phyloP scores from a whole-genome alignment of 2,329 filamentous ascomycete genomes.

The Pyrenochaeta sp. region DNA sequence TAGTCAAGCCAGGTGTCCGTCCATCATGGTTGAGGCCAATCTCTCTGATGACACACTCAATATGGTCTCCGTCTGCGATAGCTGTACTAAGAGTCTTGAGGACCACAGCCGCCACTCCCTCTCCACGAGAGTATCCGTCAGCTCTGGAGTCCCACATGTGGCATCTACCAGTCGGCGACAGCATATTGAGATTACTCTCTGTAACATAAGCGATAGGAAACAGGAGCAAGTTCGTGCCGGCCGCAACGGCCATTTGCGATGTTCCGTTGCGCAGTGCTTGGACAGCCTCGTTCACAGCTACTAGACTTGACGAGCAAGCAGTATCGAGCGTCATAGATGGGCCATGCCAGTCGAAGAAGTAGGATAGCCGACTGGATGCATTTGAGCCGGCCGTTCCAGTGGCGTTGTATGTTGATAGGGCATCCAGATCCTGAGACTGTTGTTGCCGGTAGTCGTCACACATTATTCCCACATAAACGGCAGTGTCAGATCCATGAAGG shows the following conservation, averaged over 20 bases:
- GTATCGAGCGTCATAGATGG: constrained; percentile 51
- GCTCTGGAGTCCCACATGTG: constrained; percentile 49
- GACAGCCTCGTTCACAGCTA: constrained; percentile 30
- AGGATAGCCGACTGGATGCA: constrained; percentile 46
- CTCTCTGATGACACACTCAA: constrained; percentile 53
- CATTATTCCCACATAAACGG: constrained; percentile 15
- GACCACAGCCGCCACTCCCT: constrained; percentile 50
- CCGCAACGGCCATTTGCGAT: constrained; percentile 18
- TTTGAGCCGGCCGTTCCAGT: constrained; percentile 34
- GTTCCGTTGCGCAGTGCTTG: constrained; percentile 14
- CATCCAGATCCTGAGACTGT: constrained; percentile 1
- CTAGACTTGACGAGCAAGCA: constrained; percentile 45
- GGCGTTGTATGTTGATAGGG: constrained; percentile 16
- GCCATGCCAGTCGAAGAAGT: constrained; percentile 47
- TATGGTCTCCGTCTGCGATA: constrained; percentile 62
- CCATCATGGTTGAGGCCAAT: constrained; percentile 60
- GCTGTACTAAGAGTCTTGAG: constrained; percentile 66
- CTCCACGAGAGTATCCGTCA: constrained; percentile 68
- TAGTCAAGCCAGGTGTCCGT: constrained; percentile 53
- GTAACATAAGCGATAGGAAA: constrained; percentile 15
- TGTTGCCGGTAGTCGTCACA: constrained; percentile 7
- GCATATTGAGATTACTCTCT: constrained; percentile 30
- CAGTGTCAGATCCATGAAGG: constrained; percentile 12
- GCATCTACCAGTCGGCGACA: constrained; percentile 30
- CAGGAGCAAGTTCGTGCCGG: constrained; percentile 4